Evolutionary conservation across 352 stramenopile genomes (phyloP), one percentile per base, ranked within the genome.

Genomic region (Phytopythium ostracodes): DNA sequence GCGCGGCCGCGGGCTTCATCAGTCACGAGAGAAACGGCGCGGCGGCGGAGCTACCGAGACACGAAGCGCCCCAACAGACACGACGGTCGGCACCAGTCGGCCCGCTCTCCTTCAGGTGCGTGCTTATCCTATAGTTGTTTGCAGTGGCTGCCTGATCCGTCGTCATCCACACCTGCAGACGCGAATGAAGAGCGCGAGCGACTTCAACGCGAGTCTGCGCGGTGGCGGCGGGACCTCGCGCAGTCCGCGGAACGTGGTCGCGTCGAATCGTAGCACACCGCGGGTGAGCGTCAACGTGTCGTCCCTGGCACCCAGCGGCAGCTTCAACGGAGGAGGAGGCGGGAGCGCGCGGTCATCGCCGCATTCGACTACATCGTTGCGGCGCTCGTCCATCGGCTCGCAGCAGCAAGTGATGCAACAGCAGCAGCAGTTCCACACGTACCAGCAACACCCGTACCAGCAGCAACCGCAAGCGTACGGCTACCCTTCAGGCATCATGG

Each of bases 251-350:
- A 57, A 38, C 52, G 51, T 38, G 62, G 60, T 40, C 56, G 57
- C 31, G 31, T 55, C 12, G 47, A 63, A 1, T 51, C 67, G 47
- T 42, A 66, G 25, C 67, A 71, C 25, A 35, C 59, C 24, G 44
- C 65, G 22, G 63, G 75, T 91, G 71, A 80, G 66, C 42, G 78
- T 88, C 62, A 81, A 46, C 47, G 76, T 88, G 35, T 60, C 76
- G 24, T 72, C 70, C 14, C 42, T 76, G 69, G 5, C 71, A 70
- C 54, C 77, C 73, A 46, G 44, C 62, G 22, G 69, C 62, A 40
- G 52, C n/a, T 29, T 29, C 42, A 24, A 49, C 11, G 42, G 20
- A 9, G 33, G 33, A 4, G 18, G 40, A 2, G 40, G 40, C 0
- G 59, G 60, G 15, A 78, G 65, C 27, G 67, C 76, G 22, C 63